These are phyloP conservation scores for Skeletonema costatum DNA, from an alignment of 108 stramenopile species.

Conservation along the genomic window DNA sequence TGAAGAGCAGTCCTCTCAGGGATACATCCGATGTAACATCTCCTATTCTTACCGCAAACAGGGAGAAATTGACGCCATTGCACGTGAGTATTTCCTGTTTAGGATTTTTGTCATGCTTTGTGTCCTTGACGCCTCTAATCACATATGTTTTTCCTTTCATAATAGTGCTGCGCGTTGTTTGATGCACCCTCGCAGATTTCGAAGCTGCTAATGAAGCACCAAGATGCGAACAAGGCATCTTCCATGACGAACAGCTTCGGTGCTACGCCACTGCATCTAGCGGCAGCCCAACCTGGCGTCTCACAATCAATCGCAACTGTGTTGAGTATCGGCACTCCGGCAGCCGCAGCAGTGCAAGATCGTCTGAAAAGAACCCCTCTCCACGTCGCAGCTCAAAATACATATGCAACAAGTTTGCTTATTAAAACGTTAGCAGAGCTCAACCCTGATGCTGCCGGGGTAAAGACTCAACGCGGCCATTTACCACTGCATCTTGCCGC, in stretches of 20 bases:
- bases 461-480: constrained; percentile 47
- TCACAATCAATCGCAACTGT: constrained; percentile 45
- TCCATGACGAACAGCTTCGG: constrained; percentile 44
- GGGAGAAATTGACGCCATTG: constrained; percentile 51
- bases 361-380: constrained; percentile 46
- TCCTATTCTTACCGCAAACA: constrained; percentile 18
- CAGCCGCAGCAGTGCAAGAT: constrained; percentile 48
- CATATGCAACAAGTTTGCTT: constrained; percentile 44
- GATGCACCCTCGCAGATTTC: constrained; percentile 48
- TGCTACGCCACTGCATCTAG: constrained; percentile 49
- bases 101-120: not conserved
- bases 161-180: constrained; percentile 54
- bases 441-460: constrained; percentile 53
- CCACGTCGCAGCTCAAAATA: constrained; percentile 62
- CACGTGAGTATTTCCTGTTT: constrained; percentile 20
- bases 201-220: constrained; percentile 48
- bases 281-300: constrained; percentile 46
- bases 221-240: constrained; percentile 41
- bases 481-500: constrained; percentile 68
- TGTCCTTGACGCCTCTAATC: not conserved
- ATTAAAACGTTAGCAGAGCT: constrained; percentile 55
- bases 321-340: constrained; percentile 46
- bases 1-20: not conserved
- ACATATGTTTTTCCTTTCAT: not conserved
- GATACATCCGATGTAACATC: constrained; percentile 8